Evolutionary conservation across 2,329 filamentous ascomycete genomes (phyloP).

Genomic region (Huntiella abstrusa): DNA sequence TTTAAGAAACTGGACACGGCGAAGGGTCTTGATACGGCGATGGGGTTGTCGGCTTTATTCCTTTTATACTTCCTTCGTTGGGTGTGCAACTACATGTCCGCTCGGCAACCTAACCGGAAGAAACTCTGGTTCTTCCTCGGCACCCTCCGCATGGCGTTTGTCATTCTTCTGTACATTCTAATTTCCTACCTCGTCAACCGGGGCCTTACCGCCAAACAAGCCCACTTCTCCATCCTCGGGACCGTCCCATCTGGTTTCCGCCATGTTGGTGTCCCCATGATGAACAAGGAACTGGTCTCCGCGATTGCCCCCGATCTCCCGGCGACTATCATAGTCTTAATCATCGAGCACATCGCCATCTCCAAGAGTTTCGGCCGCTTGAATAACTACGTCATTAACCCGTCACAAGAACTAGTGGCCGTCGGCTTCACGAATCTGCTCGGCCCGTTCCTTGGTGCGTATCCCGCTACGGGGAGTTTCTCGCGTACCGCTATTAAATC

Average conservation of each 20-base stretch:
- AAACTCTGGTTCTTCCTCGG: conserved; percentile 64
- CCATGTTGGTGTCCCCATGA: conserved; percentile 51
- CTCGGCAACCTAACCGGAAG: conserved; percentile 42
- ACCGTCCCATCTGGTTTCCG: conserved; percentile 52
- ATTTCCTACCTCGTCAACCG: conserved; percentile 57
- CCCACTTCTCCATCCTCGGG: conserved; percentile 45
- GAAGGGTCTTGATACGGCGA: conserved; percentile 45
- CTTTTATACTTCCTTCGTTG: conserved; percentile 50
- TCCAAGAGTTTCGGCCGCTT: conserved; percentile 65
- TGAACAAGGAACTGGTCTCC: conserved; percentile 47
- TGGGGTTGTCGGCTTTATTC: conserved; percentile 49
- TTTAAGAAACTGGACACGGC: conserved; percentile 27
- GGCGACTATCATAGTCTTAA: conserved; percentile 71
- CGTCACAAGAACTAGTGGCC: conserved; percentile 61
- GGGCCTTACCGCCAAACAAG: conserved; percentile 29
- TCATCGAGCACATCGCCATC: conserved; percentile 69
- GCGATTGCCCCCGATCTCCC: conserved; percentile 57
- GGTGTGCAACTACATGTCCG: conserved; percentile 43
- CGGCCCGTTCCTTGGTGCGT: conserved; percentile 62
- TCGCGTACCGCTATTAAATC: conserved; percentile 83
- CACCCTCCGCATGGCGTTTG: conserved; percentile 61
- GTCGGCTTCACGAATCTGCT: conserved; percentile 60
- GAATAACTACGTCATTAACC: conserved; percentile 66
- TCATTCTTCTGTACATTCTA: conserved; percentile 62
- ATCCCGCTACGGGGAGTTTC: conserved; percentile 78